Base-by-base conservation (phyloP, 2,329 filamentous ascomycete species). In the Pseudohalonectria lignicola region DNA sequence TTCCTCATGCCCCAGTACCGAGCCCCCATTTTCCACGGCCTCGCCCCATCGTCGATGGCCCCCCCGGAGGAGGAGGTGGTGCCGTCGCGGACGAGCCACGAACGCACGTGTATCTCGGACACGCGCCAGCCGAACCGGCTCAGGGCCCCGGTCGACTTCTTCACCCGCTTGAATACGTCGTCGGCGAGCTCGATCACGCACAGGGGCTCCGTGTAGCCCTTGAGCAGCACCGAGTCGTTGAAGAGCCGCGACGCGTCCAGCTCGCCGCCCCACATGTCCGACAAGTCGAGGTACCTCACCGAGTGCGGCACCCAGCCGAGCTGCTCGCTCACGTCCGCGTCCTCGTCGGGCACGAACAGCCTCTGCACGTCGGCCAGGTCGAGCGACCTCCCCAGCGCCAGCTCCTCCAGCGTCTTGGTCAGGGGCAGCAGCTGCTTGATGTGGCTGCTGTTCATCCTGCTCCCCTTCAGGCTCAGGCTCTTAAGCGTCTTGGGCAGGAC, bases 1-100 rank as follows among this genome's bases (percentile, higher is more conserved):
- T 96, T 92, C 45, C 82, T 72, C 77, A 87, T 87, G 28, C 85
- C 85, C 85, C 85, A 90, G 62, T 78, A 84, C 49, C 76, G 74
- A 35, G 84, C 84, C 23, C 85, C 85, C 80, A 86, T 82, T 65
- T 92, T 92, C 85, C 85, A 92, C 50, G 64, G 62, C 23, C 79
- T 66, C 34, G 63, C 57, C 30, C 47, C 43, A 41, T 66, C 60
- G 46, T 64, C 48, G n/a, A 12, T 18, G 29, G 20, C 30, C 28
- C 31, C 36, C 28, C 36, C 29, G n/a, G n/a, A n/a, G n/a, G n/a
- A n/a, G n/a, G n/a, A n/a, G n/a, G n/a, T n/a, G 23, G 7, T 26
- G 29, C 30, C 31, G 45, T 56, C 23, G 66, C 79, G 62, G 58
- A 87, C 82, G 56, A 88, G 54, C 81, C 82, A 72, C 54, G 74